These are phyloP conservation scores for Apiotrichum laibachii DNA, from an alignment of 1,284 basidiomycete genomes.

Conservation along the genomic window DNA sequence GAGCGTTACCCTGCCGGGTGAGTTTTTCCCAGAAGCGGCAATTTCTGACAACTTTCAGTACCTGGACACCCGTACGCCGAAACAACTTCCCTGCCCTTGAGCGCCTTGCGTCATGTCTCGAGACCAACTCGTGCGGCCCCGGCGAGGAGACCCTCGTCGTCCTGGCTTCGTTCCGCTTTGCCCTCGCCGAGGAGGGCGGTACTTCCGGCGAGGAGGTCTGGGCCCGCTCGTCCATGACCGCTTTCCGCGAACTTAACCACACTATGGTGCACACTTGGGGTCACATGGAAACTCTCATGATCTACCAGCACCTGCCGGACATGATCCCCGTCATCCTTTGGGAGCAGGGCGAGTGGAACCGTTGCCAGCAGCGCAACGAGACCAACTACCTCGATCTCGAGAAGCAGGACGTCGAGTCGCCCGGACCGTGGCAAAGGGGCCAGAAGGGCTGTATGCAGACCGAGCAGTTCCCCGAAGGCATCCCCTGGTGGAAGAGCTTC, in stretches of 20 bases:
- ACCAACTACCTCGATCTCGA: conserved; percentile 19
- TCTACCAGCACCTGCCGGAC: conserved; percentile 39
- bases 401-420: conserved; percentile 8
- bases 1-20: conserved; percentile 14
- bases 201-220: conserved; percentile 26
- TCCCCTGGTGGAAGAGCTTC: conserved; percentile 48
- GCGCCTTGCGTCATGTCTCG: conserved; percentile 24
- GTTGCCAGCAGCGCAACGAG: conserved; percentile 26
- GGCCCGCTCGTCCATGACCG: conserved; percentile 29
- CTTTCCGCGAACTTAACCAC: conserved; percentile 33
- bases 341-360: conserved; percentile 20
- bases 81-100: conserved; percentile 16
- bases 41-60: conserved; percentile 8
- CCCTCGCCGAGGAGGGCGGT: conserved; percentile 6
- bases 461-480: conserved; percentile 28
- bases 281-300: conserved; percentile 32
- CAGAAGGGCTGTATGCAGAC: conserved; percentile 23
- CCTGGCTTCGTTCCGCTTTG: conserved; percentile 33
- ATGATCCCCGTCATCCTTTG: conserved; percentile 34
- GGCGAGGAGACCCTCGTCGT: conserved; percentile 33
- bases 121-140: conserved; percentile 19
- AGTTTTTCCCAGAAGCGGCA: not conserved
- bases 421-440: conserved; percentile 16
- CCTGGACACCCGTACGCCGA: conserved; percentile 8
- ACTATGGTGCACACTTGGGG: conserved; percentile 34